Conservation (phyloP, 1,284 basidiomycete species). For the Ganoderma lucidum region DNA sequence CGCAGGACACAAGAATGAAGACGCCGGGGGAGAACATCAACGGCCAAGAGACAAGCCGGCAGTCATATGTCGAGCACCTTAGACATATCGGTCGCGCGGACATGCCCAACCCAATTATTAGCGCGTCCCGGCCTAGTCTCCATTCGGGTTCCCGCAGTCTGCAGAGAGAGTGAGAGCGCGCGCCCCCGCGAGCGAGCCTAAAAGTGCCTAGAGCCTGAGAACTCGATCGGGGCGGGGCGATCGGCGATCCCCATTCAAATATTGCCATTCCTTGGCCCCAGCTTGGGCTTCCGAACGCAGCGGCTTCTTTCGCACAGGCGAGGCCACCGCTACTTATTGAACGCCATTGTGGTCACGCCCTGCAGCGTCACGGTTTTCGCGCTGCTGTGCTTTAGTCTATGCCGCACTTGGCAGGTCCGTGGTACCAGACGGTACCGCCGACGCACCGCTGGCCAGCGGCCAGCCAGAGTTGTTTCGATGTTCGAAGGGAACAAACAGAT, state of each 20-base stretch:
- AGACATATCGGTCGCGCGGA: neutral
- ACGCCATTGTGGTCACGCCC: neutral
- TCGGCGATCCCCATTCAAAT: neutral
- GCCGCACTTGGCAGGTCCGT: no score
- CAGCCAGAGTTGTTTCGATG: no score
- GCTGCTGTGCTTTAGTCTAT: neutral
- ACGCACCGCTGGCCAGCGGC: no score
- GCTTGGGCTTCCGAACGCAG: neutral
- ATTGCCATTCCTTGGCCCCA: neutral
- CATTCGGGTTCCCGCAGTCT: neutral
- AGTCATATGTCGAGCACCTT: neutral
- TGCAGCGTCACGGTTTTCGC: neutral
- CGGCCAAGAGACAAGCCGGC: slow-evolving; percentile 1
- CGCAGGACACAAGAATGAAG: slow-evolving; percentile 2
- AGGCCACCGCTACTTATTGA: no score
- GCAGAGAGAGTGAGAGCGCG: neutral
- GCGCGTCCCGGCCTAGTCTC: neutral
- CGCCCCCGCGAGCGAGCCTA: neutral
- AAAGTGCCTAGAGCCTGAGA: neutral
- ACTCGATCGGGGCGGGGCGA: slow-evolving; percentile 2
- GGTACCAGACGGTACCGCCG: no score
- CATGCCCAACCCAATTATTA: neutral
- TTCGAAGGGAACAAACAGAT: no score
- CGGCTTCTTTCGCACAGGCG: neutral
- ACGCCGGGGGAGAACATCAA: neutral